phyloP scores from a whole-genome alignment of 164 flowering plant genomes.

The Echeveria elegans region DNA sequence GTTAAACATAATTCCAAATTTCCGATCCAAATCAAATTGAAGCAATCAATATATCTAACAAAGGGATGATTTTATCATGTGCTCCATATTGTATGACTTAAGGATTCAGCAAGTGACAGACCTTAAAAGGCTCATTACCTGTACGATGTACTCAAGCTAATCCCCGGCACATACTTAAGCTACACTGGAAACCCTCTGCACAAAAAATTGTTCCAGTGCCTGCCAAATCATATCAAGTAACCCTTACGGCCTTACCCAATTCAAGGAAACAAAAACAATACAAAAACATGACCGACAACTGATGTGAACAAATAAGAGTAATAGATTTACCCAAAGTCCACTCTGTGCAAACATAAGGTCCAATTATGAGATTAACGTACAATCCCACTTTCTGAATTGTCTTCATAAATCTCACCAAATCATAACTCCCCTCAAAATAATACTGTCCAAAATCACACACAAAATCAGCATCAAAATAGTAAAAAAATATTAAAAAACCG shows the following conservation, averaged over 20 bases:
- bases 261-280: neutral
- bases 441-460: conserved; percentile 31
- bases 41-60: neutral
- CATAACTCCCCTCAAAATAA: conserved; percentile 77
- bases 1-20: too few species aligned
- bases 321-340: conserved; percentile 60
- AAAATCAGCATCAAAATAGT: too few species aligned
- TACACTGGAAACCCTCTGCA: conserved; percentile 85
- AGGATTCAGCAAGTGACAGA: conserved; percentile 14
- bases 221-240: neutral
- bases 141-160: conserved; percentile 91
- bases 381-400: conserved; percentile 70
- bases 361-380: conserved; percentile 76
- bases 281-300: conserved; percentile 9
- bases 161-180: conserved; percentile 87
- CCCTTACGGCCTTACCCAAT: neutral
- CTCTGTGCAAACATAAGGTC: conserved; percentile 88
- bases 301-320: neutral
- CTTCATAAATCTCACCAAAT: conserved; percentile 70
- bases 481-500: too few species aligned
- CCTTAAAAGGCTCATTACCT: conserved; percentile 91
- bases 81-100: neutral
- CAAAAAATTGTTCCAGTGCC: conserved; percentile 7
- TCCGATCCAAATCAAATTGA: too few species aligned
- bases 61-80: neutral